Evolutionary conservation across 192 early-diverging fungal genomes (phyloP).

Genomic region (Linnemannia exigua): DNA sequence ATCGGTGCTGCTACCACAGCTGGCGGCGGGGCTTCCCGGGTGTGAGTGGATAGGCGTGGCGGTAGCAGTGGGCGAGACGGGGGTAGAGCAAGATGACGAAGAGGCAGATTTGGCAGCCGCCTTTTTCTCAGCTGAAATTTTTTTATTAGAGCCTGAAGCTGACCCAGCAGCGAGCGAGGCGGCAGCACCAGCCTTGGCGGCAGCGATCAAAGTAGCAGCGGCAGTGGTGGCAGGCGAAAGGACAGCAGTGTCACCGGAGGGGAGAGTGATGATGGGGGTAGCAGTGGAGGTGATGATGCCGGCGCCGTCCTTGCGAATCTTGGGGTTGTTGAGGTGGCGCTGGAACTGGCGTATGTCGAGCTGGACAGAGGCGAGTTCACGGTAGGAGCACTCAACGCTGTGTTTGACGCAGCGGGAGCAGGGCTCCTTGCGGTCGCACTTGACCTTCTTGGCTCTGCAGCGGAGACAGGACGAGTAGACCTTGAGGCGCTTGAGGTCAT

Average conservation of each 20-base stretch:
- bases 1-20: slow-evolving; percentile 32
- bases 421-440: slow-evolving; percentile 57
- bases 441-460: slow-evolving; percentile 56
- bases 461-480: slow-evolving; percentile 55
- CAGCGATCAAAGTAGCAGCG: slow-evolving; percentile 41
- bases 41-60: slow-evolving; percentile 3
- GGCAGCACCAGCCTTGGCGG: slow-evolving; percentile 31
- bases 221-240: slow-evolving; percentile 38
- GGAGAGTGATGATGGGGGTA: slow-evolving; percentile 47
- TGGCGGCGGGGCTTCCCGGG: slow-evolving; percentile 6
- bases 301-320: slow-evolving; percentile 50
- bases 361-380: slow-evolving; percentile 48
- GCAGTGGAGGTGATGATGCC: slow-evolving; percentile 56
- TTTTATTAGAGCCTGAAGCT: slow-evolving; percentile 13
- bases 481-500: slow-evolving; percentile 55
- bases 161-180: slow-evolving; percentile 13
- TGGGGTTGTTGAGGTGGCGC: slow-evolving; percentile 51
- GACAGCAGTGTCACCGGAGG: slow-evolving; percentile 51
- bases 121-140: slow-evolving; percentile 20
- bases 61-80: slow-evolving; percentile 2
- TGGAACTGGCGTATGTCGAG: slow-evolving; percentile 56
- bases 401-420: slow-evolving; percentile 53
- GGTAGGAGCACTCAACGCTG: slow-evolving; percentile 53
- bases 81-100: slow-evolving; percentile 10
- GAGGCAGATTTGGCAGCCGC: slow-evolving; percentile 15